These are phyloP conservation scores for Apiotrichum domesticum DNA, from an alignment of 1,284 basidiomycete genomes.

Conservation along the genomic window DNA sequence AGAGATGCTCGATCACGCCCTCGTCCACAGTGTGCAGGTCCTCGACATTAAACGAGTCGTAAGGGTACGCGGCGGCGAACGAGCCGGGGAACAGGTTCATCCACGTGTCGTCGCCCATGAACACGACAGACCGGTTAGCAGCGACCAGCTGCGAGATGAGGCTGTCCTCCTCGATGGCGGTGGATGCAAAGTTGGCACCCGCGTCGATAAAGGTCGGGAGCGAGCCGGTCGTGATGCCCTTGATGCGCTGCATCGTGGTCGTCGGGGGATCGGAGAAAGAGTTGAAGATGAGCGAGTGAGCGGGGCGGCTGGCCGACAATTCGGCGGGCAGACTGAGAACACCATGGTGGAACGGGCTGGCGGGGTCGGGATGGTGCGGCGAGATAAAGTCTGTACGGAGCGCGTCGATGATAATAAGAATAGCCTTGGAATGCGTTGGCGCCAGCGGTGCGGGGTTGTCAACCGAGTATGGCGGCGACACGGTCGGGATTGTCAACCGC, in stretches of 20 bases:
- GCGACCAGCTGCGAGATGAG: conserved; percentile 55
- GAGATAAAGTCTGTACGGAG: conserved; percentile 92
- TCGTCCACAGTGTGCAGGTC: conserved; percentile 93
- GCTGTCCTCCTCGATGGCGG: conserved; percentile 81
- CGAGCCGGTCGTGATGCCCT: conserved; percentile 90
- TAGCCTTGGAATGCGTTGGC: conserved; percentile 67
- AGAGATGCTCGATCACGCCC: conserved; percentile 77
- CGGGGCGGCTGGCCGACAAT: conserved; percentile 59
- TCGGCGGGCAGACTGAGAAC: conserved; percentile 71
- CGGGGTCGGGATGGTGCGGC: conserved; percentile 55
- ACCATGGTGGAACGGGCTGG: conserved; percentile 71
- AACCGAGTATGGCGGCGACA: conserved; percentile 42
- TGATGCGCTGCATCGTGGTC: conserved; percentile 89
- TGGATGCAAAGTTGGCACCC: conserved; percentile 83
- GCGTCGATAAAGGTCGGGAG: conserved; percentile 94
- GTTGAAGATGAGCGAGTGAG: conserved; percentile 77
- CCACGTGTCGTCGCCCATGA: conserved; percentile 98
- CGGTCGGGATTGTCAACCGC: conserved; percentile 65
- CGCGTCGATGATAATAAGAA: conserved; percentile 86
- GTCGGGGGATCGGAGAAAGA: conserved; percentile 92
- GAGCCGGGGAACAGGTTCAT: conserved; percentile 73
- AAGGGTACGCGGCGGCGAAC: conserved; percentile 73
- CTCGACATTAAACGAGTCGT: conserved; percentile 97
- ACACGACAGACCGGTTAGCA: conserved; percentile 51
- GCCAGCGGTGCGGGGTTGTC: conserved; percentile 50